A percentile compares a stretch with the other conserved stretches of the same genome.
Evolutionary conservation across 2,329 filamentous ascomycete species (phyloP).

Genomic region (Phaeosphaeriaceae sp.): DNA sequence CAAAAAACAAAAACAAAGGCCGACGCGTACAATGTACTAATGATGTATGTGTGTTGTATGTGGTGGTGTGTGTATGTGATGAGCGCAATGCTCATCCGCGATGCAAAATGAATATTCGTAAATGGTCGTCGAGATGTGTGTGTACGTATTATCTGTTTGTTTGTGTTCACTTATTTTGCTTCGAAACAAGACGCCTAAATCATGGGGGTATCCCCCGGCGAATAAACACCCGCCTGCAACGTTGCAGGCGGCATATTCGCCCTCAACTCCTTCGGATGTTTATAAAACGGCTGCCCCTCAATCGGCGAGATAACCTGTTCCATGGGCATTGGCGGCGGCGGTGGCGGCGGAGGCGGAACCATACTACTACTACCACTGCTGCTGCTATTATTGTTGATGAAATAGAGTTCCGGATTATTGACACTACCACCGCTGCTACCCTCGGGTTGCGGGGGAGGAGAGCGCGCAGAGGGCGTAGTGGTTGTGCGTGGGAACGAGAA

Average conservation of each 20-base stretch:
- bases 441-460: too few relatives aligned
- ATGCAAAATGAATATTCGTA: too few relatives aligned
- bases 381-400: too few relatives aligned
- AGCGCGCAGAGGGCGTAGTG: constrained; percentile 28
- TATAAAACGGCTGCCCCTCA: constrained; percentile 38
- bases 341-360: constrained; percentile 45
- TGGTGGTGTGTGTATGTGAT: too few relatives aligned
- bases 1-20: too few relatives aligned
- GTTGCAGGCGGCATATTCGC: constrained; percentile 58
- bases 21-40: too few relatives aligned
- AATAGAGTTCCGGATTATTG: constrained; percentile 32
- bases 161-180: neutral
- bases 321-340: constrained; percentile 44
- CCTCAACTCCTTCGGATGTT: constrained; percentile 54
- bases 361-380: too few relatives aligned
- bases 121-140: too few relatives aligned
- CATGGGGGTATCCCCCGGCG: constrained; percentile 43
- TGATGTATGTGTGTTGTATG: too few relatives aligned
- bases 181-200: constrained; percentile 29
- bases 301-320: constrained; percentile 52
- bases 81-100: too few relatives aligned
- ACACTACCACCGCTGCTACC: too few relatives aligned
- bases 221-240: constrained; percentile 53
- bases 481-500: constrained; percentile 35
- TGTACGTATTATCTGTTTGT: too few relatives aligned